Evolutionary conservation across 2,329 filamentous ascomycete genomes (phyloP).

Genomic region (Moelleriella libera): DNA sequence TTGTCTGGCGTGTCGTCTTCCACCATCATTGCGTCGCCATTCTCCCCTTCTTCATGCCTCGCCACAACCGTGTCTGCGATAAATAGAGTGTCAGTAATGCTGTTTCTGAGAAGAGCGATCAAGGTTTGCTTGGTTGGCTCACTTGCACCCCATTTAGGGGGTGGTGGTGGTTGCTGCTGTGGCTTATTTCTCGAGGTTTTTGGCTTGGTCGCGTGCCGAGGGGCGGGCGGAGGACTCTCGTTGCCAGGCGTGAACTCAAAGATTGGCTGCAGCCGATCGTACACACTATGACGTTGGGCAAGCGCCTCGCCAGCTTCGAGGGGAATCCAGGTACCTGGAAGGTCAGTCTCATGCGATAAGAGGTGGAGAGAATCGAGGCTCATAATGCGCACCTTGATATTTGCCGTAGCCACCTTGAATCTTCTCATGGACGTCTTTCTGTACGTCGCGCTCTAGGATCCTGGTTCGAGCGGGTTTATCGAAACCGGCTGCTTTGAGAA

Average conservation of each 20-base stretch:
- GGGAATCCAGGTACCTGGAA: constrained; percentile 84
- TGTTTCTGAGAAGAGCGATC: not conserved
- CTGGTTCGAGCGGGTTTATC: constrained; percentile 92
- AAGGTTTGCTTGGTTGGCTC: constrained; percentile 1
- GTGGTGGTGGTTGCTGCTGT: constrained; percentile 18
- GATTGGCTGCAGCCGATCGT: constrained; percentile 70
- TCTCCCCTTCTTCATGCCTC: constrained; percentile 48
- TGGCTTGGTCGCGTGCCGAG: constrained; percentile 80
- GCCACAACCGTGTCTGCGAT: constrained; percentile 7
- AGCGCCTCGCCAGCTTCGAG: constrained; percentile 67
- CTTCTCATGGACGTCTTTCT: constrained; percentile 94
- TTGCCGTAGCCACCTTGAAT: constrained; percentile 97
- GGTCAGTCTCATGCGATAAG: not conserved
- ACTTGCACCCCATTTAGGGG: constrained; percentile 39
- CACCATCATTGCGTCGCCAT: constrained; percentile 44
- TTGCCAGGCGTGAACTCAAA: constrained; percentile 81
- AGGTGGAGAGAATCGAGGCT: not conserved
- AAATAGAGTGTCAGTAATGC: constrained; percentile 4
- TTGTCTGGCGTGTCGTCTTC: constrained; percentile 78
- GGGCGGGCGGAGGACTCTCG: constrained; percentile 81
- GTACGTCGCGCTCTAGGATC: constrained; percentile 91
- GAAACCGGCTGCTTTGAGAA: constrained; percentile 90
- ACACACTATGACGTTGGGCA: constrained; percentile 74
- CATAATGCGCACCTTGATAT: constrained; percentile 62
- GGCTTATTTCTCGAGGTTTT: constrained; percentile 47